Evolutionary conservation across 1,284 basidiomycete species (phyloP), one percentile per base, ranked within the genome.

Genomic region (Austroboletus niveus): DNA sequence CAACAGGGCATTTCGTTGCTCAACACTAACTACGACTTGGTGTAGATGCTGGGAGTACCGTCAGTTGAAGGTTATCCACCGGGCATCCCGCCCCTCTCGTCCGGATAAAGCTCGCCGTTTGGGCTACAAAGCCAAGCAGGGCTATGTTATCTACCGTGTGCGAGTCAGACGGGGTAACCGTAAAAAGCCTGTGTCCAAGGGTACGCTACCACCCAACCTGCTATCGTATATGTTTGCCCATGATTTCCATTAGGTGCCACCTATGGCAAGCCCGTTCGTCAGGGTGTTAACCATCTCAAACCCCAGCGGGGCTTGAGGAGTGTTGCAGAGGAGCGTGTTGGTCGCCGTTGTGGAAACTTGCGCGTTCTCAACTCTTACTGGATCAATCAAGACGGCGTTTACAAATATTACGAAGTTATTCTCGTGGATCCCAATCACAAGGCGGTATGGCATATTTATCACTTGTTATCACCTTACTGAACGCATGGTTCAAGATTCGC

Each of bases 61-160:
- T 65, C 96, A 99, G 75, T 79, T 99, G 69, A 95, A 97, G 67
- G 94, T 99, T 62, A 93, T 98, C 72, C 95, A 98, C 83, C 92
- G 96, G 60, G 95, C 95, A 52, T 94, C 94, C 59, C 92, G 96
- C 58, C 96, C 96, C 53, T 98, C 96, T 51, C 92, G 97, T 71
- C 97, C 95, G 52, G 96, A 99, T 82, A 99, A 98, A 84, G 96
- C 96, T 61, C 92, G 96, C 74, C 91, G 95, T 64, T 82, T 99
- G 58, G 96, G 96, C 53, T 99, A 99, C 88, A 99, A 98, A 80
- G 93, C 97, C 72, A 99, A 99, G 85, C 97, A 99, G 78, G 97
- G 97, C 68, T 99, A 94, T 74, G 90, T 99, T 57, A 77, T 99
- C 77, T 99, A 99, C 82, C 94, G 97, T 65, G 80, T 99, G 67